A percentile compares a stretch with the other conserved stretches of the same genome.
Conservation (phyloP, 108 stramenopile species). For the Nitzschia sp. region DNA sequence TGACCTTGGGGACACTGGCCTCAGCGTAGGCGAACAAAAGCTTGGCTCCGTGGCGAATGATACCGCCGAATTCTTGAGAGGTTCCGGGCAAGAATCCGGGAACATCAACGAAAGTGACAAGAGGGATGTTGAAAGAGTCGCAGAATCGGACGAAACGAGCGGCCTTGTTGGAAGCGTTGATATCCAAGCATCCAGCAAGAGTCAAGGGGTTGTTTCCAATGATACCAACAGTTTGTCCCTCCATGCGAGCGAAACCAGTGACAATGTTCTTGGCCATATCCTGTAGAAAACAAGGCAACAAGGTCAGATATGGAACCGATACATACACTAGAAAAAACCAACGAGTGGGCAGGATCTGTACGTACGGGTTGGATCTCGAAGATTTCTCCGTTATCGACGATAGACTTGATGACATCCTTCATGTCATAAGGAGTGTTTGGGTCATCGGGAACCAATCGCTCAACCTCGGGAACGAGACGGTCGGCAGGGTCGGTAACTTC, state of each 20-base stretch:
- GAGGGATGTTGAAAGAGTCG: slow-evolving; percentile 98
- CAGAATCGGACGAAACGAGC: slow-evolving; percentile 97
- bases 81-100: slow-evolving; percentile 99
- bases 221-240: slow-evolving; percentile 93
- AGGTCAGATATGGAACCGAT: not conserved
- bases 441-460: slow-evolving; percentile 95
- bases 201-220: slow-evolving; percentile 97
- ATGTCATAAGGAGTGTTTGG: slow-evolving; percentile 97
- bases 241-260: slow-evolving; percentile 93
- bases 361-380: slow-evolving; percentile 92
- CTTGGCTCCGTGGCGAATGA: slow-evolving; percentile 98
- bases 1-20: slow-evolving; percentile 97
- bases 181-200: slow-evolving; percentile 98
- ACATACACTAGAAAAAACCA: not conserved
- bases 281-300: not conserved
- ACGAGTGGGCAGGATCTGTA: not conserved
- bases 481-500: slow-evolving; percentile 74
- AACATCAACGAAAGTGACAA: slow-evolving; percentile 99
- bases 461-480: slow-evolving; percentile 81
- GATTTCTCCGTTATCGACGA: slow-evolving; percentile 92
- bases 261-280: slow-evolving; percentile 95
- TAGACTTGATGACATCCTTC: slow-evolving; percentile 69
- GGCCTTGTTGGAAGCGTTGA: slow-evolving; percentile 92
- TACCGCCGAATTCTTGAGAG: slow-evolving; percentile 86
- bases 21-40: slow-evolving; percentile 98